Percentiles rank a stretch among this genome's conserved stretches.
phyloP scores from a whole-genome alignment of 352 stramenopile genomes.

The Globisporangium solare region DNA sequence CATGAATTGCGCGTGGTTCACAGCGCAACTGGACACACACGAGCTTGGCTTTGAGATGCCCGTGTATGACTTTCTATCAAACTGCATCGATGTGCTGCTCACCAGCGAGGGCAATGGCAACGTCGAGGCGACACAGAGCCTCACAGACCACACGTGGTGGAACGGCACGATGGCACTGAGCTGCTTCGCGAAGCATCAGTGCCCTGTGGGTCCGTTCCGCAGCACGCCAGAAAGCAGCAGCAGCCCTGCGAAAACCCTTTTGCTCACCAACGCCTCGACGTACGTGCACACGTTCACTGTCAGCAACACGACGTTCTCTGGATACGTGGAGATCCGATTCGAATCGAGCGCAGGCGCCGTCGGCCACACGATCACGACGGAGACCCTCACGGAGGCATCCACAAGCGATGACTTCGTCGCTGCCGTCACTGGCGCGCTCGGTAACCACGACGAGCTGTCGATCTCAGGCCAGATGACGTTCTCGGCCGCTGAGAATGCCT shows the following conservation, averaged over 20 bases:
- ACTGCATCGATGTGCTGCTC: slow-evolving; percentile 3
- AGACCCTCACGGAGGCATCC: background rate
- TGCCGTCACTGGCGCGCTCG: background rate
- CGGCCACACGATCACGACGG: background rate
- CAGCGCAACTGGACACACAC: background rate
- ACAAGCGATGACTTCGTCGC: background rate
- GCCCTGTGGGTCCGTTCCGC: slow-evolving; percentile 21
- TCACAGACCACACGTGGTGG: slow-evolving; percentile 10
- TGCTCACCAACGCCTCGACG: slow-evolving; percentile 8
- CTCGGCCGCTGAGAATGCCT: background rate
- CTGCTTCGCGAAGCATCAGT: slow-evolving; percentile 12
- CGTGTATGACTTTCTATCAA: background rate
- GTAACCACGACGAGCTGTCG: background rate
- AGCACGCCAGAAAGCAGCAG: background rate
- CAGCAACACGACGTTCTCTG: slow-evolving; percentile 4
- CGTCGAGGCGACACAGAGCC: background rate
- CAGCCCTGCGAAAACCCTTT: slow-evolving; percentile 9
- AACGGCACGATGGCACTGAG: slow-evolving; percentile 12
- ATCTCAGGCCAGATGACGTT: slow-evolving; percentile 8
- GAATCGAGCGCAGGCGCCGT: background rate
- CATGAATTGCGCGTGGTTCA: background rate
- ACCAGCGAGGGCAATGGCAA: background rate
- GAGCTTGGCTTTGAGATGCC: background rate
- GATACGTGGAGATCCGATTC: slow-evolving; percentile 14
- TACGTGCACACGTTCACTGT: slow-evolving; percentile 6